Base-by-base conservation (phyloP, 306 rosid species). In the Vigna nakashimae region DNA sequence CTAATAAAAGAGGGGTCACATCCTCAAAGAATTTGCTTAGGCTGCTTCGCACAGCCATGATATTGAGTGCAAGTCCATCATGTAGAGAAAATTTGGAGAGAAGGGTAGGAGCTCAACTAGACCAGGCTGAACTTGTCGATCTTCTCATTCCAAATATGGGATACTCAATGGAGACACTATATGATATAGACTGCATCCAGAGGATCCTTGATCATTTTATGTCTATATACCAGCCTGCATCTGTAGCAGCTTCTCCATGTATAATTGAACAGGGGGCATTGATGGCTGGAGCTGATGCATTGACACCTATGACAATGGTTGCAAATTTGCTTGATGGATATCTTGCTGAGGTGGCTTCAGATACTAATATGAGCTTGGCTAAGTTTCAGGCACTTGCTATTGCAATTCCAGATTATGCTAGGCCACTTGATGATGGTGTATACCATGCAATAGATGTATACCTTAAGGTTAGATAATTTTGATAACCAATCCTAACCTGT, bases 261-360 rank as follows among this genome's bases (percentile, higher is more conserved):
- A 80, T 90, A 75, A 69, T 74, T 77, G 95, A 91, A 63, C 89
- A 82, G 45, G 92, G 88, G 10, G 79, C 86, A 57, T 60, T 91
- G 74, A 71, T 87, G 60, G 48, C 62, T 9, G 93, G 85, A 34
- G 66, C 85, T 26, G 95, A 91, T 84, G 50, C 87, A 16, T 63
- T 90, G 84, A 90, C 92, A 51, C 90, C 91, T 7, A 71, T 91
- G 79, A 88, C 95, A 48, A 82, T 78, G 95, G 98, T 91, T 82
- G 97, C 93, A 20, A 80, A 56, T 82, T 88, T 93, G 82, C 77
- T 93, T 12, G 98, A 93, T 78, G 95, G 92, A 76, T 93, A 89
- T 79, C 97, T 93, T 42, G 89, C 95, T 6, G 95, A 93, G 85
- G 98, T 90, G 51, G 93, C 97, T 53, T 91, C 92, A 15, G 98